Conservation (phyloP, 208 protist genomes). For the Acanthamoeba culbertsoni region DNA sequence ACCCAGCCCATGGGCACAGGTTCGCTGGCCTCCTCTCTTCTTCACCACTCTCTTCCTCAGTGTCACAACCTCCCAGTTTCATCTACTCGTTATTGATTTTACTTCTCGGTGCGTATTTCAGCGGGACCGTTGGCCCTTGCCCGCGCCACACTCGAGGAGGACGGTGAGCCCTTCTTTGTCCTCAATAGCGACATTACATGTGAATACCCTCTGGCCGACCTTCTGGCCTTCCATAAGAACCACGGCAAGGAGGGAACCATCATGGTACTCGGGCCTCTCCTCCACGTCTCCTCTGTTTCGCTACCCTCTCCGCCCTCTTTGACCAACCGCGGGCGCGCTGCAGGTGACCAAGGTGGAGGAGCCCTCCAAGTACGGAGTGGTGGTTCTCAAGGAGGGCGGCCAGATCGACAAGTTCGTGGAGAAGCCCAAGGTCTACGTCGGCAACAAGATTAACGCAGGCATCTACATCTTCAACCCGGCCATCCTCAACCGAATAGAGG, state of each 20-base stretch:
- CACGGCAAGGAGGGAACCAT: slow-evolving; percentile 96
- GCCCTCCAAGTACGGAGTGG: slow-evolving; percentile 97
- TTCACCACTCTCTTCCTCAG: not conserved
- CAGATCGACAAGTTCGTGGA: slow-evolving; percentile 85
- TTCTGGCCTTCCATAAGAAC: slow-evolving; percentile 93
- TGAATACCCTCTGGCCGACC: slow-evolving; percentile 92
- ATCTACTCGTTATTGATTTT: not conserved
- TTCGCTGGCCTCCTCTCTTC: not conserved
- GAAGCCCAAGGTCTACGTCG: slow-evolving; percentile 89
- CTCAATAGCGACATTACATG: slow-evolving; percentile 97
- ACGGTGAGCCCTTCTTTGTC: slow-evolving; percentile 94
- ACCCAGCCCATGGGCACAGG: slow-evolving; percentile 93
- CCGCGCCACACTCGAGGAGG: slow-evolving; percentile 86
- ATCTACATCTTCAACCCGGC: slow-evolving; percentile 96
- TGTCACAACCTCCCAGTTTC: no score
- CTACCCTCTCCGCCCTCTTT: not conserved
- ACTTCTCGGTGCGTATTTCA: not conserved
- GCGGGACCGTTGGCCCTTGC: slow-evolving; percentile 96
- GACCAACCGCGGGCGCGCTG: no score
- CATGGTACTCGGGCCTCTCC: slow-evolving; percentile 79
- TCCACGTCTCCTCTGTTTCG: not conserved
- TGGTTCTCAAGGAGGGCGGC: slow-evolving; percentile 91
- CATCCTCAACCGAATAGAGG: slow-evolving; percentile 93
- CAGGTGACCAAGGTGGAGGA: slow-evolving; percentile 91
- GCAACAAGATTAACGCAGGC: slow-evolving; percentile 96